These are phyloP conservation scores for Neospora caninum DNA, from an alignment of 169 alveolate genomes.

Conservation along the genomic window DNA sequence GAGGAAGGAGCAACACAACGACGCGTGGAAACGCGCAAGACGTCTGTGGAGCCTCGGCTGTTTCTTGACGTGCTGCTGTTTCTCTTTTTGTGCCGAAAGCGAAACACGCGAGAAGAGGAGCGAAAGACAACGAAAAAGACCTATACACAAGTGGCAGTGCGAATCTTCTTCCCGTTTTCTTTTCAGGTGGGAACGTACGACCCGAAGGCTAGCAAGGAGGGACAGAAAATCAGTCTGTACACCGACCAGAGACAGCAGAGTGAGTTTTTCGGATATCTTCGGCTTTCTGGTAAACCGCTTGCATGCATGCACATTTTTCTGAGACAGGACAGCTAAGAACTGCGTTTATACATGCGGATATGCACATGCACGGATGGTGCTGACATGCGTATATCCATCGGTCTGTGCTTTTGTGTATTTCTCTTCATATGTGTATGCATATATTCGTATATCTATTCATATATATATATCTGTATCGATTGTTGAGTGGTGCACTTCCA, in stretches of 20 bases:
- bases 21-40: no score
- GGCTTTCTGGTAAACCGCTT: background rate
- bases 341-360: background rate
- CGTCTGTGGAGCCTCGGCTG: no score
- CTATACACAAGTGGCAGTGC: no score
- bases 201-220: slow-evolving; percentile 66
- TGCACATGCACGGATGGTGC: background rate
- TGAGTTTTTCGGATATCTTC: background rate
- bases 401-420: background rate
- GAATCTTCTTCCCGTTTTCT: background rate
- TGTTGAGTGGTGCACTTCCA: background rate
- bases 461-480: background rate
- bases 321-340: no score
- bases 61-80: no score
- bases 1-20: no score
- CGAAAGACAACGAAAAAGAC: no score
- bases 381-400: no score
- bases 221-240: slow-evolving; percentile 94
- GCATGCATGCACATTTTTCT: background rate
- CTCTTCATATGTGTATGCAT: background rate
- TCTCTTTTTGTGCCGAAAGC: no score
- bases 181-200: slow-evolving; percentile 53
- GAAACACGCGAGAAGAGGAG: no score
- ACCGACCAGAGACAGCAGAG: slow-evolving; percentile 93
- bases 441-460: background rate